These are phyloP conservation scores for Radiomyces spectabilis DNA, from an alignment of 192 early-diverging fungal genomes.

Conservation along the genomic window DNA sequence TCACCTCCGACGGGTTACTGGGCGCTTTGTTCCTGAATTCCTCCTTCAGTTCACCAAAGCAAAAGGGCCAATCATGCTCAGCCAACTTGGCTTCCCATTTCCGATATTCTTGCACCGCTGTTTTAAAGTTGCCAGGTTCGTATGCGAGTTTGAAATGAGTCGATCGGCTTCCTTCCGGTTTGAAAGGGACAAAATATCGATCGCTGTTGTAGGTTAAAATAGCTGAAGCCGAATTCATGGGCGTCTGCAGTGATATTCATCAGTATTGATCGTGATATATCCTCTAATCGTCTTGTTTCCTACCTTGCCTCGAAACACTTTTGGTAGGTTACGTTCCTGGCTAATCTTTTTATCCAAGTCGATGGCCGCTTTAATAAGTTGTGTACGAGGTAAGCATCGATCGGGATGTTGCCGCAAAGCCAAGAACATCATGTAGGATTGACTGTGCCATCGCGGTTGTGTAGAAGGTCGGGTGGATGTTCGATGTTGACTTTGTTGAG, in stretches of 20 bases:
- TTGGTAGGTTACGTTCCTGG: slow-evolving; percentile 61
- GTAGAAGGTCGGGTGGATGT: no score
- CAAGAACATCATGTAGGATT: slow-evolving; percentile 79
- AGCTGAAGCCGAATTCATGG: slow-evolving; percentile 70
- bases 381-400: slow-evolving; percentile 58
- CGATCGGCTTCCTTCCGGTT: slow-evolving; percentile 55
- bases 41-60: slow-evolving; percentile 67
- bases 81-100: slow-evolving; percentile 67
- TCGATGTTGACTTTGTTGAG: no score
- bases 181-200: slow-evolving; percentile 65
- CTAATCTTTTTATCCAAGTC: slow-evolving; percentile 74
- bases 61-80: slow-evolving; percentile 75
- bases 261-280: slow-evolving; percentile 65
- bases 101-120: slow-evolving; percentile 59
- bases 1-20: no score
- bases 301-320: slow-evolving; percentile 83
- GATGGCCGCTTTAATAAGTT: slow-evolving; percentile 68
- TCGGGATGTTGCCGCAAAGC: slow-evolving; percentile 65
- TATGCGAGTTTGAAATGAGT: slow-evolving; percentile 77
- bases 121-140: slow-evolving; percentile 71
- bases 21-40: no score
- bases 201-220: slow-evolving; percentile 73
- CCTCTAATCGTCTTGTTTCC: slow-evolving; percentile 34
- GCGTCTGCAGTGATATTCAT: slow-evolving; percentile 47
- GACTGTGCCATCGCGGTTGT: slow-evolving; percentile 84